Percentiles rank a stretch among this genome's conserved stretches.
Conservation (phyloP, 352 stramenopile genomes). For the Halophytophthora batemanensis region DNA sequence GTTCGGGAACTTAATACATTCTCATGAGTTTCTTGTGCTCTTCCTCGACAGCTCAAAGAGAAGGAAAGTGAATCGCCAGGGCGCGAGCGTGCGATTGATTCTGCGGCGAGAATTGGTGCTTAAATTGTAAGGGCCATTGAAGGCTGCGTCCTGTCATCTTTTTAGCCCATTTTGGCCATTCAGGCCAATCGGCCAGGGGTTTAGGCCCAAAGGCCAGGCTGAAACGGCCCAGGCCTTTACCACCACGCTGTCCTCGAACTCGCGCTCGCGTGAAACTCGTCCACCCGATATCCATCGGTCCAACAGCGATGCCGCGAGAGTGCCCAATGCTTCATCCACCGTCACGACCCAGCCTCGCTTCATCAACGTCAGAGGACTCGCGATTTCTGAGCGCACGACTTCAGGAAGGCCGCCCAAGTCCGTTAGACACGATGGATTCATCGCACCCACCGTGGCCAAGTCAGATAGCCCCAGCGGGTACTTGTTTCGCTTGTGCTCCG, state of each 20-base stretch:
- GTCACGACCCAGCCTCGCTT: constrained; percentile 9
- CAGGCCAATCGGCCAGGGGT: no score
- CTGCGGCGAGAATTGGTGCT: no score
- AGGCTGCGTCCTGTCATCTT: no score
- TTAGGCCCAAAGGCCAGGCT: no score
- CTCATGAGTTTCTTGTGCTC: no score
- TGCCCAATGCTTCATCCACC: constrained; percentile 16
- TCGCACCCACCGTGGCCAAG: constrained; percentile 12
- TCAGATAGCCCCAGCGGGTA: constrained; percentile 12
- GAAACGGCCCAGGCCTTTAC: no score
- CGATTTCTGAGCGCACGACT: constrained; percentile 9
- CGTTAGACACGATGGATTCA: constrained; percentile 7
- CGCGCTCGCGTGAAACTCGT: constrained; percentile 11
- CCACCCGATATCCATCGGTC: constrained; percentile 14
- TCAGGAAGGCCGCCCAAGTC: constrained; percentile 7
- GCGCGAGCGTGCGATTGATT: no score
- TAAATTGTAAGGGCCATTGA: no score
- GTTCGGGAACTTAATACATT: no score
- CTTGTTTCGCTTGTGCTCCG: background rate
- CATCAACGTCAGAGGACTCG: constrained; percentile 8
- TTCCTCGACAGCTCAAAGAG: no score
- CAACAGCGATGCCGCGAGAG: constrained; percentile 15
- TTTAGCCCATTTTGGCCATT: no score
- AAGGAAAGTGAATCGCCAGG: no score
- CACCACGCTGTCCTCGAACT: constrained; percentile 5